Evolutionary conservation across 768 basidiomycete genomes (phyloP).

Genomic region (Boletus coccyginus): DNA sequence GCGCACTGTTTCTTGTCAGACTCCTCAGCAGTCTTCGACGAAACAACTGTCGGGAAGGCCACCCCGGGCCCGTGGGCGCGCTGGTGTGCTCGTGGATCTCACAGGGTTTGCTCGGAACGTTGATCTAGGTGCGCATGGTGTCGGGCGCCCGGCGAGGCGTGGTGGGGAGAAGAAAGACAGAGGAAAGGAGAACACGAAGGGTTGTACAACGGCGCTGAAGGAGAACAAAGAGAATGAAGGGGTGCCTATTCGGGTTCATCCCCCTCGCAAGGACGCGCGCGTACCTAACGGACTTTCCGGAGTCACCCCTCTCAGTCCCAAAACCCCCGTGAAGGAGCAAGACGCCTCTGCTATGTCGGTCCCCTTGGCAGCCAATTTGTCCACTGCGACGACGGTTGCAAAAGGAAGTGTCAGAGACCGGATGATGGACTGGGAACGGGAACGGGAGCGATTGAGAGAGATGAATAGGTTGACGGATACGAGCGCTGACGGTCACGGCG

Average conservation of each 20-base stretch:
- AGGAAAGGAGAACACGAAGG: constrained; percentile 22
- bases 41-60: constrained; percentile 30
- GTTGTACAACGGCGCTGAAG: constrained; percentile 13
- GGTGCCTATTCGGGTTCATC: neutral
- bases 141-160: constrained; percentile 18
- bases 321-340: constrained; percentile 16
- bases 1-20: constrained; percentile 23
- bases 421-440: constrained; percentile 75
- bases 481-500: constrained; percentile 40
- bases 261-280: constrained; percentile 8
- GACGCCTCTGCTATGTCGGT: constrained; percentile 7
- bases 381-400: constrained; percentile 13
- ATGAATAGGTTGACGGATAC: constrained; percentile 61
- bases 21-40: constrained; percentile 12
- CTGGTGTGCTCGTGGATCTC: constrained; percentile 38
- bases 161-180: constrained; percentile 29
- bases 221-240: constrained; percentile 30
- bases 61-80: constrained; percentile 24
- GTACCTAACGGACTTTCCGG: neutral
- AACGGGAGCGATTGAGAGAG: constrained; percentile 66
- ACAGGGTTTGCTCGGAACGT: constrained; percentile 36
- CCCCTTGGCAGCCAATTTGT: constrained; percentile 17
- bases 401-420: constrained; percentile 49
- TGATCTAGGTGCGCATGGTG: constrained; percentile 29
- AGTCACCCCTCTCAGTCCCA: constrained; percentile 9